Base-by-base conservation (phyloP, 2,329 filamentous ascomycete species). In the Pseudogymnoascus sp. region DNA sequence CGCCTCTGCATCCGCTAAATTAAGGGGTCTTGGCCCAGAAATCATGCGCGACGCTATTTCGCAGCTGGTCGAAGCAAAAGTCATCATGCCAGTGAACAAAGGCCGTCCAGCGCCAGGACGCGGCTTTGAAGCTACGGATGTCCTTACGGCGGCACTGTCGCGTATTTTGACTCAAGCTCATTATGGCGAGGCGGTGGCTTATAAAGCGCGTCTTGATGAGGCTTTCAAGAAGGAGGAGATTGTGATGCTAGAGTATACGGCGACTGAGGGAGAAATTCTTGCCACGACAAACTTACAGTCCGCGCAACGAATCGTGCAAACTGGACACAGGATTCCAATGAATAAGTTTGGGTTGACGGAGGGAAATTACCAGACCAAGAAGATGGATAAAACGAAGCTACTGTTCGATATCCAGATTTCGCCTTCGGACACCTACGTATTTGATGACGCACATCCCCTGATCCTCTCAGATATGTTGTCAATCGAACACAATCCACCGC, bases 321-420 rank as follows among this genome's bases (percentile, higher is more conserved):
- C 78, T 3, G 76, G 82, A 0, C 69, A 78, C 1, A 76, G 86
- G 39, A 79, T 88, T 4, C 83, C 83, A 1, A 67, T 79, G 58
- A 83, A 89, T 30, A 84, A 85, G 1, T 86, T 88, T 69, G 88
- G 89, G 1, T 88, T 91, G 67, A 81, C 83, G 60, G 86, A 86
- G 6, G 83, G 83, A 14, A 84, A 88, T 65, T 91, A 91, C 71
- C 84, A 89, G 67, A 87, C 85, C 20, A 80, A 87, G 61, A 83
- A 83, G 62, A 85, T 87, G 64, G 82, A 88, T 35, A 86, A 87
- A 66, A 78, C 78, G 34, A 83, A 84, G 66, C 79, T 89, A 58
- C 81, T 83, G 65, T 90, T 89, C 71, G 77, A 79, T 8, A 75
- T 90, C 35, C 77, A 81, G 43, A 77, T 85, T 18, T 73, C 77